Evolutionary conservation across 148 eudicot genomes (phyloP), one percentile per base, ranked within the genome.

Genomic region (Beta vulgaris): DNA sequence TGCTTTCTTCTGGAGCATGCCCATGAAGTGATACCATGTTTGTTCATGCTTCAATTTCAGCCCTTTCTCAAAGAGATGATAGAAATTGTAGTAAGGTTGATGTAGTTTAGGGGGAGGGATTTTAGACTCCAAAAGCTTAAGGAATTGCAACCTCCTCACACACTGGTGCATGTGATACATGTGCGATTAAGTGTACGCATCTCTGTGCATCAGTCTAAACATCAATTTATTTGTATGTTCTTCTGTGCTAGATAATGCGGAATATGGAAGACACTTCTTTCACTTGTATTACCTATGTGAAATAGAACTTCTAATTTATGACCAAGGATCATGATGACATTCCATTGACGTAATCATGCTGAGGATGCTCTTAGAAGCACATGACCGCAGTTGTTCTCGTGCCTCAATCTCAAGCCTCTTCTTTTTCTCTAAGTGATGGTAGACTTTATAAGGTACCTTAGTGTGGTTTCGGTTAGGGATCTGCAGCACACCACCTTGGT

Each of bases 151-250:
- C n/a, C n/a, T n/a, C n/a, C n/a, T 18, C 34, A 5, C 39, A 61
- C 39, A 29, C 39, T 32, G 66, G 39, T 23, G 66, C 66, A 61
- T 34, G 39, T 61, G 66, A 39, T 61, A 39, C 66, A 61, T 12
- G 66, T 35, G 36, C 6, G 9, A 31, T 13, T 25, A 31, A 31
- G 11, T 58, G 63, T 16, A 51, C 6, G 57, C 25, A 51, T 51
- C 57, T 51, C n/a, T 51, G 57, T 51, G 57, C 57, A 51, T 13
- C 57, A 21, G 5, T n/a, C 2, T 51, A 21, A 51, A 25, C 37
- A 61, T 61, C 32, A 39, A 18, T 14, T 61, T 16, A 18, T 16
- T 61, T n/a, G 3, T 8, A 6, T 28, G 36, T 28, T 16, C 2
- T 55, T 48, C 23, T 29, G 4, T 0, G 3, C 18, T 29, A 9